phyloP scores from a whole-genome alignment of 495 filamentous ascomycete genomes.

The Hyphodiscus hymeniophilus region DNA sequence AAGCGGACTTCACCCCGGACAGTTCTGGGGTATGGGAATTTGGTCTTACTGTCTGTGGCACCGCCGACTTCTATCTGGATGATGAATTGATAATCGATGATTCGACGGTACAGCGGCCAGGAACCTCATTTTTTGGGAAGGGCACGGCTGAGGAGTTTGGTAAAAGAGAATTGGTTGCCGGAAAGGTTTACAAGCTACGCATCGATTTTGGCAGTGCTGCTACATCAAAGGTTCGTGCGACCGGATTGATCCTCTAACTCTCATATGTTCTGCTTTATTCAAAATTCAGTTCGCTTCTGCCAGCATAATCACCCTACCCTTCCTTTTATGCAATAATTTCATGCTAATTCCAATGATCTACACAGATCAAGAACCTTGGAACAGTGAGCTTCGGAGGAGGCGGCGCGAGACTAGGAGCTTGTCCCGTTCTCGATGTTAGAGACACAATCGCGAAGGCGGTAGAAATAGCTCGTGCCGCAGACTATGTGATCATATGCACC shows the following conservation, averaged over 20 bases:
- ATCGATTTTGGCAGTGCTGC: conserved; percentile 57
- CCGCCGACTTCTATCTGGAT: conserved; percentile 57
- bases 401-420: conserved; percentile 54
- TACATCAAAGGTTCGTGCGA: too few relatives aligned
- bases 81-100: conserved; percentile 61
- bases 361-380: conserved; percentile 40
- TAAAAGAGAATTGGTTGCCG: conserved; percentile 43
- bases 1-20: conserved; percentile 50
- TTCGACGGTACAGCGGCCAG: conserved; percentile 46
- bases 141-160: conserved; percentile 55
- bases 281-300: too few relatives aligned
- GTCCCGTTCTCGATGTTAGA: conserved; percentile 43
- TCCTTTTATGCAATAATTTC: too few relatives aligned
- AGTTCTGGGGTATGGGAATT: conserved; percentile 41
- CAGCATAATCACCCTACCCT: too few relatives aligned
- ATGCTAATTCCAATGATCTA: too few relatives aligned
- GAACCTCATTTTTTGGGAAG: conserved; percentile 51
- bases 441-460: conserved; percentile 54
- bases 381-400: conserved; percentile 48
- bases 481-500: conserved; percentile 60
- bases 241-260: too few relatives aligned
- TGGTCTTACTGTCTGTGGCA: conserved; percentile 57
- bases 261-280: too few relatives aligned
- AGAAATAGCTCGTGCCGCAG: conserved; percentile 47
- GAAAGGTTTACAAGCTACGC: conserved; percentile 48